phyloP scores from a whole-genome alignment of 441 rosid species.

The Jatropha podagrica region DNA sequence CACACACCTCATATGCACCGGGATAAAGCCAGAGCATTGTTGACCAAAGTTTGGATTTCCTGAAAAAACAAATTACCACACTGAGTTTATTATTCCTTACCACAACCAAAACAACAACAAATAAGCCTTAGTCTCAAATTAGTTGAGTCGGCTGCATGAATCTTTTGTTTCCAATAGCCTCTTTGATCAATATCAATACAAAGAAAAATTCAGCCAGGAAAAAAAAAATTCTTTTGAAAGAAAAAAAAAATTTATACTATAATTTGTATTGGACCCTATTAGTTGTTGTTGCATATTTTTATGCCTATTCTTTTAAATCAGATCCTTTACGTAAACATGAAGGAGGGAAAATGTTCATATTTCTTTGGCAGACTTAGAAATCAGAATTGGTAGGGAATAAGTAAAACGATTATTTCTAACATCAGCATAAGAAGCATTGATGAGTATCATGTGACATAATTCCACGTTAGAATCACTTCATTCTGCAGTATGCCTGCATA shows the following conservation, averaged over 20 bases:
- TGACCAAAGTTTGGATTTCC: slow-evolving; percentile 65
- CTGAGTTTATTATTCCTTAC: slow-evolving; percentile 11
- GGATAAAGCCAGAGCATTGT: slow-evolving; percentile 87
- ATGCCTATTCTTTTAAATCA: neutral
- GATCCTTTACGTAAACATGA: neutral
- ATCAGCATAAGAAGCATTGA: neutral
- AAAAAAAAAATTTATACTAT: no score
- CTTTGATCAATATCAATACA: no score
- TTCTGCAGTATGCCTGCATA: no score
- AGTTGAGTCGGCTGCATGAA: no score
- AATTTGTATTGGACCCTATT: no score
- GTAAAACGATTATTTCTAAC: neutral
- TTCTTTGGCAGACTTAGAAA: neutral
- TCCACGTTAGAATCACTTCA: no score
- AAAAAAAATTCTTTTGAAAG: no score
- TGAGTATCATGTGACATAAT: no score
- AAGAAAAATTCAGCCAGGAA: no score
- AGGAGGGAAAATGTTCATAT: neutral
- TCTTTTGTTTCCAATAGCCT: no score
- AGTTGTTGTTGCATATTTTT: no score
- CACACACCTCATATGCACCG: slow-evolving; percentile 68
- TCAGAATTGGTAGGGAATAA: neutral
- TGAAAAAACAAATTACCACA: slow-evolving; percentile 35
- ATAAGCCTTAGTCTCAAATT: no score
- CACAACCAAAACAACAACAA: neutral